phyloP scores from a whole-genome alignment of 176 grass and related monocot genomes.

The Oryza longistaminata region DNA sequence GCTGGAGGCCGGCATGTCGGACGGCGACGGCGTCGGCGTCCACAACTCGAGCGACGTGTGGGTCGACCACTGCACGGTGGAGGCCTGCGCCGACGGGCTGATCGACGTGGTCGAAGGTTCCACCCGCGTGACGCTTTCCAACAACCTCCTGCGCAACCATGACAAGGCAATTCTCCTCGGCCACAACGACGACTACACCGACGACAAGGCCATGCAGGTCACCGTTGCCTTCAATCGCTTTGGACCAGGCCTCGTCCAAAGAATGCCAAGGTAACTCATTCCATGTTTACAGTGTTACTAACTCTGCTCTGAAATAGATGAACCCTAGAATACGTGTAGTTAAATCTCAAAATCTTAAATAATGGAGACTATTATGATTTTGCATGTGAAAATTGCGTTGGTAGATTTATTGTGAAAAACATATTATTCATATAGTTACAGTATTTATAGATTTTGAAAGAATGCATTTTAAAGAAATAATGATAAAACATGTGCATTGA shows the following conservation, averaged over 20 bases:
- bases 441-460: too few species aligned
- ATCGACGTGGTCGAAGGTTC: constrained; percentile 38
- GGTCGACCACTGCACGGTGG: constrained; percentile 51
- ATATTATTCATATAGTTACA: too few species aligned
- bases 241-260: constrained; percentile 53
- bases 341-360: too few species aligned
- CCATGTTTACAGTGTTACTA: not conserved
- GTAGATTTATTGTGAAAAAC: too few species aligned
- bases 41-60: constrained; percentile 37
- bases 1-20: not conserved
- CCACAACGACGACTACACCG: constrained; percentile 39
- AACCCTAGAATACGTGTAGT: too few species aligned
- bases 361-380: too few species aligned
- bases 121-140: constrained; percentile 41
- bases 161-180: constrained; percentile 55
- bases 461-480: too few species aligned
- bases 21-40: constrained; percentile 16
- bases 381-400: too few species aligned
- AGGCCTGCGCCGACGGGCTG: constrained; percentile 48
- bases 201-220: constrained; percentile 48
- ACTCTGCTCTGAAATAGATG: too few species aligned
- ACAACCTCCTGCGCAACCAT: constrained; percentile 42
- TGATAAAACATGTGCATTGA: too few species aligned
- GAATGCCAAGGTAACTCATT: constrained; percentile 46
- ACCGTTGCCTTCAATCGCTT: constrained; percentile 61